Percentiles rank a stretch among this genome's conserved stretches.
Evolutionary conservation across 2,329 filamentous ascomycete genomes (phyloP).

Genomic region (Plenodomus tracheiphilus): DNA sequence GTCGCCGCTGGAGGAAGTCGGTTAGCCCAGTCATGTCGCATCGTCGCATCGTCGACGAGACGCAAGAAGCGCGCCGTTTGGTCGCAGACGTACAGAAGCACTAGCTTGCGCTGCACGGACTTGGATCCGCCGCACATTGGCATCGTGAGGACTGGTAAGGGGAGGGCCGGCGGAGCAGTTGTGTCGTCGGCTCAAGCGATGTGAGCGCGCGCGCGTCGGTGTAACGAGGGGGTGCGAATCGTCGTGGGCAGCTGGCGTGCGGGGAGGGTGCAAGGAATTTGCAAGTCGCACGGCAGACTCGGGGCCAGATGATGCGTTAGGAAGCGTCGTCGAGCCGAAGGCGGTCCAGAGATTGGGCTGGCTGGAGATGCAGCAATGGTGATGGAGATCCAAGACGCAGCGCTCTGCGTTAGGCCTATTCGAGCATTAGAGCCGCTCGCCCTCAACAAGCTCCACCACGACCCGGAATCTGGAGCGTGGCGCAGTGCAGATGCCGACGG

Average conservation of each 20-base stretch:
- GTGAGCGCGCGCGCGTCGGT: conserved; percentile 30
- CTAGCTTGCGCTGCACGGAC: conserved; percentile 94
- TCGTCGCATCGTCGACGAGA: conserved; percentile 4
- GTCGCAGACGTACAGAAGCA: conserved; percentile 72
- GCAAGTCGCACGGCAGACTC: conserved; percentile 10
- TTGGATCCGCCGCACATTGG: conserved; percentile 59
- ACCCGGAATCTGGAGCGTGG: conserved; percentile 9
- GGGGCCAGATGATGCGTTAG: conserved; percentile 13
- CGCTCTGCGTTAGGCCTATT: conserved; percentile 12
- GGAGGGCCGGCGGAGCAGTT: conserved; percentile 22
- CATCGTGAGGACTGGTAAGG: conserved; percentile 38
- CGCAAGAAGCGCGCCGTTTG: conserved; percentile 15
- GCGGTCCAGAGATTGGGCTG: conserved; percentile 15
- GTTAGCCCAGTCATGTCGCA: conserved; percentile 31
- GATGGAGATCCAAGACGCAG: conserved; percentile 8
- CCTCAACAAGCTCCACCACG: conserved; percentile 17
- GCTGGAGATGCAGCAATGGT: conserved; percentile 11
- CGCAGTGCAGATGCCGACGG: conserved; percentile 14
- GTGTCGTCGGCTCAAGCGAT: conserved; percentile 27
- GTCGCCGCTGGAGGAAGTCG: conserved; percentile 68
- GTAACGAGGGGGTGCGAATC: conserved; percentile 15
- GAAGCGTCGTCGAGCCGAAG: conserved; percentile 11
- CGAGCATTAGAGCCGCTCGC: conserved; percentile 9
- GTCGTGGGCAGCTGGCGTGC: conserved; percentile 6
- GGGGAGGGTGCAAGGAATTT: conserved; percentile 8